Conservation (phyloP, 2,329 filamentous ascomycete species). For the Talaromyces sp. region DNA sequence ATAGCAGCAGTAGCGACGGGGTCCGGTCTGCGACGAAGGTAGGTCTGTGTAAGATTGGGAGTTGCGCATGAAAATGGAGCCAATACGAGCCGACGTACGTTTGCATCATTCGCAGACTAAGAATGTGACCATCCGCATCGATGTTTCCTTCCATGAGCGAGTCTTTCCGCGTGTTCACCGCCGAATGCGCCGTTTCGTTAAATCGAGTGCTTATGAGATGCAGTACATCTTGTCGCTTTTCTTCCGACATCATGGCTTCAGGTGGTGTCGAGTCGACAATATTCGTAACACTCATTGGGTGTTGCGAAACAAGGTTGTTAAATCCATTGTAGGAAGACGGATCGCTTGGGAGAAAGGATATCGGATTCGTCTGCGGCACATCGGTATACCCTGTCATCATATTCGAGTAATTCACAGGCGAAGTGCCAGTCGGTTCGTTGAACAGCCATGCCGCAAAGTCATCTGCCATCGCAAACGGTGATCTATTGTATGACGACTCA, state of each 20-base stretch:
- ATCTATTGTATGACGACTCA: conserved; percentile 72
- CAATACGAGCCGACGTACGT: conserved; percentile 91
- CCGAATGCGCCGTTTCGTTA: conserved; percentile 72
- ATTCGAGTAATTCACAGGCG: conserved; percentile 44
- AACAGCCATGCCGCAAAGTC: conserved; percentile 85
- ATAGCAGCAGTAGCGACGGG: conserved; percentile 76
- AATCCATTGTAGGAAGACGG: conserved; percentile 46
- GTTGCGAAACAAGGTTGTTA: conserved; percentile 55
- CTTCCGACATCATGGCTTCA: conserved; percentile 77
- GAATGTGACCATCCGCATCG: conserved; percentile 57
- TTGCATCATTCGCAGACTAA: conserved; percentile 94
- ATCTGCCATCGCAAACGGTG: conserved; percentile 81
- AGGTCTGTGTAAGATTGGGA: conserved; percentile 91
- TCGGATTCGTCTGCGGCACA: conserved; percentile 45
- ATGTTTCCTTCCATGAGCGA: conserved; percentile 75
- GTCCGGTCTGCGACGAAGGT: conserved; percentile 88
- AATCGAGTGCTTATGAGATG: conserved; percentile 79
- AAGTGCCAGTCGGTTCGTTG: conserved; percentile 61
- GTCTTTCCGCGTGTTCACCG: conserved; percentile 71
- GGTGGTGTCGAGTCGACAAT: conserved; percentile 76
- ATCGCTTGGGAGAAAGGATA: conserved; percentile 51
- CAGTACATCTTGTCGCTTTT: conserved; percentile 79
- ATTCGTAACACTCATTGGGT: conserved; percentile 87
- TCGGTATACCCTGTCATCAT: conserved; percentile 42
- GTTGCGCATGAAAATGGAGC: conserved; percentile 88